phyloP scores from a whole-genome alignment of 495 filamentous ascomycete species.

The Talaromyces thailandensis region DNA sequence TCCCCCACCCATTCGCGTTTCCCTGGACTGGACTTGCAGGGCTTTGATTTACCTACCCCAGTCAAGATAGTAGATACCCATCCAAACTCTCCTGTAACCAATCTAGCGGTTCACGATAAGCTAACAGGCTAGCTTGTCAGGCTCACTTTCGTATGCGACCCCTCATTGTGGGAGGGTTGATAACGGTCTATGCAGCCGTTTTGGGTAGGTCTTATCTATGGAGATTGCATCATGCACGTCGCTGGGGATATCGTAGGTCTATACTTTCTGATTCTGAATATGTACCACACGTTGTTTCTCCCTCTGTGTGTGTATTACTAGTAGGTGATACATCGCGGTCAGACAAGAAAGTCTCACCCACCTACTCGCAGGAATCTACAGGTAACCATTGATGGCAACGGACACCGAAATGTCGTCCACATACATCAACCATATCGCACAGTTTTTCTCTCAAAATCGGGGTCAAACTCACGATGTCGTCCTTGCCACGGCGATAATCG shows the following conservation, averaged over 20 bases:
- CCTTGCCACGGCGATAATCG: not conserved
- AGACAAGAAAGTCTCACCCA: not conserved
- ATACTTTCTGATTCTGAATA: not conserved
- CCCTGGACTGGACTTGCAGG: not conserved
- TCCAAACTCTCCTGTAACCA: not conserved
- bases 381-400: not conserved
- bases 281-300: not conserved
- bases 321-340: not conserved
- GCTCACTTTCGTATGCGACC: not conserved
- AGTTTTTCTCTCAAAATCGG: not conserved
- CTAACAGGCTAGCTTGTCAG: not conserved
- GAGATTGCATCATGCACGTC: slow-evolving; percentile 13
- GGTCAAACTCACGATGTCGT: not conserved
- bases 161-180: not conserved
- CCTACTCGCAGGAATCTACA: not conserved
- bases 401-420: slow-evolving; percentile 4
- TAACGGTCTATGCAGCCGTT: not conserved
- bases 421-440: not conserved
- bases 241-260: not conserved
- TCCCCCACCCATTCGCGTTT: not conserved
- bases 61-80: not conserved
- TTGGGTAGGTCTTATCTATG: not conserved
- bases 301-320: not conserved
- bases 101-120: not conserved
- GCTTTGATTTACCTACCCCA: not conserved